A percentile compares a stretch with the other conserved stretches of the same genome.
These are phyloP conservation scores for Neonectria magnoliae DNA, from an alignment of 2,329 filamentous ascomycete genomes.

Conservation along the genomic window DNA sequence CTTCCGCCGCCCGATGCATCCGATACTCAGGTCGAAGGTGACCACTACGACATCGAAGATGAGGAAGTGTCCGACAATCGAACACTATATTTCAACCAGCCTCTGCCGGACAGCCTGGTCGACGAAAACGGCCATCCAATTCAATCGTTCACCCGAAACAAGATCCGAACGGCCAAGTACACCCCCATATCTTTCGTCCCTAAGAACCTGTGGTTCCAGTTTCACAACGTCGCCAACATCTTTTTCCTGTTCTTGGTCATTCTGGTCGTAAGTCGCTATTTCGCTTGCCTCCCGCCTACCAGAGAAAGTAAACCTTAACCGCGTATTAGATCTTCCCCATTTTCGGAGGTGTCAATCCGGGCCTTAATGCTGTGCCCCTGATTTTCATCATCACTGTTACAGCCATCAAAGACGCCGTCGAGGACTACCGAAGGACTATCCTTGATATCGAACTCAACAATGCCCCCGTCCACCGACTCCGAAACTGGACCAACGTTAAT, in stretches of 20 bases:
- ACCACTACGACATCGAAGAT: slow-evolving; percentile 49
- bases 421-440: slow-evolving; percentile 91
- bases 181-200: slow-evolving; percentile 94
- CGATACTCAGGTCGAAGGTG: slow-evolving; percentile 49
- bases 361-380: slow-evolving; percentile 87
- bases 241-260: slow-evolving; percentile 98
- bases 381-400: slow-evolving; percentile 93
- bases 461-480: slow-evolving; percentile 88
- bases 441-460: slow-evolving; percentile 97
- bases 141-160: slow-evolving; percentile 83
- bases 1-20: slow-evolving; percentile 43
- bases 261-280: slow-evolving; percentile 75
- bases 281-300: slow-evolving; percentile 6
- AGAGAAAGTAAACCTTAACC: slow-evolving; percentile 30
- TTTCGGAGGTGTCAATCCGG: slow-evolving; percentile 91
- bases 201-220: slow-evolving; percentile 97
- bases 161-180: slow-evolving; percentile 98
- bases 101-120: slow-evolving; percentile 77
- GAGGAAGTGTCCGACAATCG: slow-evolving; percentile 59
- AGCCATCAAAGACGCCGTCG: slow-evolving; percentile 91
- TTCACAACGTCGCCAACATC: slow-evolving; percentile 97
- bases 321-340: slow-evolving; percentile 86
- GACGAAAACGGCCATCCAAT: slow-evolving; percentile 83
- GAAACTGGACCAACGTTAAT: slow-evolving; percentile 94
- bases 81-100: slow-evolving; percentile 85